These are phyloP conservation scores for Dictyostelium citrinum DNA, from an alignment of 78 protist species.

Conservation along the genomic window DNA sequence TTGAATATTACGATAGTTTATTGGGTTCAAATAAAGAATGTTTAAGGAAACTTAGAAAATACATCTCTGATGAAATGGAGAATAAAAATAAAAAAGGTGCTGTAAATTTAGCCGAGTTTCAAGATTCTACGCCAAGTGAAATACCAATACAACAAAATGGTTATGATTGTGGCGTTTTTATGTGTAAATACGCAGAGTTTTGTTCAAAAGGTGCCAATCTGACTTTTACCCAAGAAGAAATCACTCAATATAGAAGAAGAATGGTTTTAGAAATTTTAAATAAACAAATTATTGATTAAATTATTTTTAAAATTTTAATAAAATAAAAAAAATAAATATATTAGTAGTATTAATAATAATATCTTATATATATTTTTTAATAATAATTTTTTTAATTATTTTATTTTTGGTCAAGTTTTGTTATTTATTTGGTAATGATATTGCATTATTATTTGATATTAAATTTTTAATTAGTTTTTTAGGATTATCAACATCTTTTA, in stretches of 20 bases:
- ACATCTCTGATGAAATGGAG: constrained; percentile 47
- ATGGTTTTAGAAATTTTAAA: constrained; percentile 43
- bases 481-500: constrained; percentile 2
- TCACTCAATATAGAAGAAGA: constrained; percentile 37
- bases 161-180: constrained; percentile 92
- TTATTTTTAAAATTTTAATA: neutral
- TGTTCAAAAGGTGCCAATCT: constrained; percentile 38
- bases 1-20: constrained; percentile 90
- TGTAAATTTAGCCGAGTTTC: constrained; percentile 40
- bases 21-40: constrained; percentile 26
- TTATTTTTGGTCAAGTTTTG: neutral
- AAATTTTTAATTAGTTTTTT: constrained; percentile 31
- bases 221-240: constrained; percentile 65
- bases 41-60: constrained; percentile 15
- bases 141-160: constrained; percentile 87
- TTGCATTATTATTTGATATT: constrained; percentile 5
- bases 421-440: neutral
- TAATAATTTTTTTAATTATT: neutral
- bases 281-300: constrained; percentile 14
- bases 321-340: too few species aligned
- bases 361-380: neutral
- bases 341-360: too few species aligned
- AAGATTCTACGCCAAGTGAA: constrained; percentile 4
- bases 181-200: constrained; percentile 85
- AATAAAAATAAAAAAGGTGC: constrained; percentile 44